Evolutionary conservation across 208 protist genomes (phyloP).

Genomic region (Angomonas deanei): DNA sequence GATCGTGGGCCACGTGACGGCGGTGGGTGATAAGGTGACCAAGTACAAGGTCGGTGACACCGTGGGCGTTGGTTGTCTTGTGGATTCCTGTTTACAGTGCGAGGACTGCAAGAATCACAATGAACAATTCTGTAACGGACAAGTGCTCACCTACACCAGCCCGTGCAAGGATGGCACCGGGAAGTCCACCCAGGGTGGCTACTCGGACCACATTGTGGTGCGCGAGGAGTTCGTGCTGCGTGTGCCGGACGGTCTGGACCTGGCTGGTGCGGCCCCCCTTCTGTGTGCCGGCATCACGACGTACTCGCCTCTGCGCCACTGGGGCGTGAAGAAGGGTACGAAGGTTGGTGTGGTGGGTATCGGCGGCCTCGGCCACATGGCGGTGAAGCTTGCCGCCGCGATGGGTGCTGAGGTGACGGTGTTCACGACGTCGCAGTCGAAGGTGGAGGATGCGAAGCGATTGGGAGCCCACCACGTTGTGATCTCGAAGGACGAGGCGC

Average conservation of each 20-base stretch:
- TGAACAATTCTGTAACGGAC: conserved; percentile 59
- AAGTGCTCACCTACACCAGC: conserved; percentile 33
- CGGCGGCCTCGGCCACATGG: conserved; percentile 50
- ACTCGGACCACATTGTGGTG: conserved; percentile 30
- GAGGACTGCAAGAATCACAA: conserved; percentile 34
- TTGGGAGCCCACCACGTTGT: conserved; percentile 5
- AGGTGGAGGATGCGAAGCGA: conserved; percentile 2
- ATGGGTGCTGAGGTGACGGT: conserved; percentile 5
- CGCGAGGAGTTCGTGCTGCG: conserved; percentile 5
- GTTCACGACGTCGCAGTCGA: conserved; percentile 2
- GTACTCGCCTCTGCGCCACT: conserved; percentile 55
- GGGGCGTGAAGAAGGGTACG: conserved; percentile 23
- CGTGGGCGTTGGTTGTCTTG: conserved; percentile 71
- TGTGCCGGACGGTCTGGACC: not conserved
- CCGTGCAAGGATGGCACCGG: conserved; percentile 11
- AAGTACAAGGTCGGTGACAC: conserved; percentile 56
- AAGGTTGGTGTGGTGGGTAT: conserved; percentile 62
- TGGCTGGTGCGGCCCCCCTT: not conserved
- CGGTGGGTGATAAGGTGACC: conserved; percentile 37
- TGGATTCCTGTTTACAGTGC: conserved; percentile 58
- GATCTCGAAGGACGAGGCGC: conserved; percentile 25
- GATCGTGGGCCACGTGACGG: conserved; percentile 30
- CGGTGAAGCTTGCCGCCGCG: conserved; percentile 2
- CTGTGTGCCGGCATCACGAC: conserved; percentile 39
- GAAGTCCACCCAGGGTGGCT: conserved; percentile 29